phyloP scores from a whole-genome alignment of 169 alveolate genomes.

The Cryptosporidium ryanae region DNA sequence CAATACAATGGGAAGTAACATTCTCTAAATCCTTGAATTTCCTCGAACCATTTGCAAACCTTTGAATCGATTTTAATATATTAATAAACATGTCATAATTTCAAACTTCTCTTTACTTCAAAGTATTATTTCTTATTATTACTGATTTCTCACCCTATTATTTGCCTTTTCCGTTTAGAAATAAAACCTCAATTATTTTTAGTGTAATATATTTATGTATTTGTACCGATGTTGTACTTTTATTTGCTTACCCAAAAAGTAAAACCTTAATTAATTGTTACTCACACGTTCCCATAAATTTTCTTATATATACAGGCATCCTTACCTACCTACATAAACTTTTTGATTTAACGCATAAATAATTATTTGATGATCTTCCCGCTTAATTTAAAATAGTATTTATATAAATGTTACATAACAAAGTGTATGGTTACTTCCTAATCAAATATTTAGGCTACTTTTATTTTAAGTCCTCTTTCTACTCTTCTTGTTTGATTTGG shows the following conservation, averaged over 20 bases:
- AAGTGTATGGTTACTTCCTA: no score
- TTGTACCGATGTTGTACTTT: no score
- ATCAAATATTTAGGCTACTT: no score
- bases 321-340: not conserved
- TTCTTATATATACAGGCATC: not conserved
- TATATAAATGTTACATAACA: not conserved
- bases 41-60: slow-evolving; percentile 30
- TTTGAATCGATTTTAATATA: slow-evolving; percentile 42
- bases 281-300: not conserved
- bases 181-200: no score
- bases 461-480: no score
- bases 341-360: slow-evolving; percentile 44
- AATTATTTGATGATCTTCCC: slow-evolving; percentile 73
- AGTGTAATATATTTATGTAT: no score
- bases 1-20: slow-evolving; percentile 54
- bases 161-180: no score
- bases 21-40: slow-evolving; percentile 46
- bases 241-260: no score
- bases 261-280: no score
- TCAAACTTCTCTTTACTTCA: not conserved
- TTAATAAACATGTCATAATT: slow-evolving; percentile 61
- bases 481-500: no score
- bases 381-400: not conserved
- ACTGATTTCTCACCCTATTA: no score
- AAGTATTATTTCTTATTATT: not conserved